These are phyloP conservation scores for Echinosophora koreensis DNA, from an alignment of 306 rosid genomes.

Conservation along the genomic window DNA sequence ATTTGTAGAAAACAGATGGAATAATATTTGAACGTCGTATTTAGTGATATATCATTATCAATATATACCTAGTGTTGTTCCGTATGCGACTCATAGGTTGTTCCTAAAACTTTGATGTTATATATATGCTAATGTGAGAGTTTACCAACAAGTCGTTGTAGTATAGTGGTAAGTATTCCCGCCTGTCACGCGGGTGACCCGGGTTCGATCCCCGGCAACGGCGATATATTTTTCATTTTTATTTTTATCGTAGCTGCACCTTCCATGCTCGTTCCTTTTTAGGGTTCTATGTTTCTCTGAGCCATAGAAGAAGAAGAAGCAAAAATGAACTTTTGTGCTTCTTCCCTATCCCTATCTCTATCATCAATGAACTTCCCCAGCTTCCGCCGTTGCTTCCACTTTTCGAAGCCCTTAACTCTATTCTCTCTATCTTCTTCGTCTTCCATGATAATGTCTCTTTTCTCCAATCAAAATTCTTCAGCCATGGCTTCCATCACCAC, in stretches of 20 bases:
- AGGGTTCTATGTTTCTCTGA: slow-evolving; percentile 30
- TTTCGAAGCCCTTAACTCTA: slow-evolving; percentile 46
- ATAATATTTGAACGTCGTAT: no score
- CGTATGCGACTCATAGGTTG: no score
- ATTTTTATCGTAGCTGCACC: background rate
- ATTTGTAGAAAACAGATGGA: no score
- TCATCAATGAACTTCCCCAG: slow-evolving; percentile 49
- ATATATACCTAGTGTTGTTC: no score
- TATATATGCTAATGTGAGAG: no score
- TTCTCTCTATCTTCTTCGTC: slow-evolving; percentile 23
- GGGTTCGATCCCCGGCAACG: slow-evolving; percentile 72
- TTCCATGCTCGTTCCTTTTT: background rate
- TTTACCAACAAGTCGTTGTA: slow-evolving; percentile 47
- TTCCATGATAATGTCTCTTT: slow-evolving; percentile 28
- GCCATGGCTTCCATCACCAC: slow-evolving; percentile 45
- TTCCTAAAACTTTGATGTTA: no score
- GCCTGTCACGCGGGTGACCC: slow-evolving; percentile 61
- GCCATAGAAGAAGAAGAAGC: no score
- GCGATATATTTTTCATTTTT: slow-evolving; percentile 33
- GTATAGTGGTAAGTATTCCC: slow-evolving; percentile 65
- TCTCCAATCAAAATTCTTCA: slow-evolving; percentile 42
- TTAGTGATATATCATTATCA: no score
- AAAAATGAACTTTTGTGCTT: slow-evolving; percentile 56
- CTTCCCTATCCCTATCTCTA: slow-evolving; percentile 30
- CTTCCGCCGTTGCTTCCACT: slow-evolving; percentile 48